Evolutionary conservation across 2,329 filamentous ascomycete species (phyloP), one percentile per base, ranked within the genome.

Genomic region (Drechslerella coelobrocha): DNA sequence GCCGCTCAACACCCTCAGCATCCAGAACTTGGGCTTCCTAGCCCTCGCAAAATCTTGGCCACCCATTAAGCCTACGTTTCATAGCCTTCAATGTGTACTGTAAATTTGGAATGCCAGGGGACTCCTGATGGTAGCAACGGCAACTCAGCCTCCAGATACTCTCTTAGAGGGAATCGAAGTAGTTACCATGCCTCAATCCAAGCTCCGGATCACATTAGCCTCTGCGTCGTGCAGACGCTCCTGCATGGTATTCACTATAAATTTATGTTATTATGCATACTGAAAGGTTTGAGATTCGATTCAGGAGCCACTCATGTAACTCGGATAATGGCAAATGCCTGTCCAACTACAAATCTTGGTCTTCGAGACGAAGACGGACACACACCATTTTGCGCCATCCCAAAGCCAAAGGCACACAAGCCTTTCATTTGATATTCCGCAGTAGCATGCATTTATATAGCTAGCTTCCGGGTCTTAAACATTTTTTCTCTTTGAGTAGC

Each of bases 21-120:
- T n/a, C 27, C 12, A 24, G 39, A 59, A 37, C 9, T 17, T 17
- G 24, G 19, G 19, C 43, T n/a, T n/a, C n/a, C n/a, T n/a, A n/a
- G n/a, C n/a, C n/a, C n/a, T n/a, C n/a, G n/a, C n/a, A n/a, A n/a
- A n/a, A n/a, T n/a, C n/a, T n/a, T n/a, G n/a, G n/a, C n/a, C n/a
- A n/a, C n/a, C n/a, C 51, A 69, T 69, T 69, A 43, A 69, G 63
- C 63, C 63, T 69, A 41, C 56, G 63, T 69, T 69, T 69, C 63
- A 69, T 61, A 47, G 48, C 47, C 61, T 69, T 23, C 29, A 12
- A 31, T 31, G 45, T 61, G 55, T 51, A 47, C 43, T 54, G 47
- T 29, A 37, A 50, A 54, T 27, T 14, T 50, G 34, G 41, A 39
- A 43, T 31, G 34, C 55, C 51, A 52, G 55, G 55, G 29, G 57